These are phyloP conservation scores for Barnettozyma vustinii DNA, from an alignment of 805 yeast genomes.

Conservation along the genomic window DNA sequence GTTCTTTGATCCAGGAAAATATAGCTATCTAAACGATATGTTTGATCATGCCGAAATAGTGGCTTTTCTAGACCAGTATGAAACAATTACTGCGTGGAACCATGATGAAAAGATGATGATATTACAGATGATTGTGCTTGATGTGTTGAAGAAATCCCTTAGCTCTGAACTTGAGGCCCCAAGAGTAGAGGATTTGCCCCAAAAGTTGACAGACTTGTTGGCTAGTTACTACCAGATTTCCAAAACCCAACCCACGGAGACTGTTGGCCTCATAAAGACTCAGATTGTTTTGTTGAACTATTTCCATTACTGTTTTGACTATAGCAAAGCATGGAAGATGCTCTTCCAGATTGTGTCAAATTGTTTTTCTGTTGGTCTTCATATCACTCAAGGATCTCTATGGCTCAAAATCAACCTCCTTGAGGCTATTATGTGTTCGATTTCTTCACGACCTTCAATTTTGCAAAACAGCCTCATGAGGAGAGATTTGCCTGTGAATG, in stretches of 20 bases:
- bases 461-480: conserved; percentile 10
- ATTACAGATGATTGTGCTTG: conserved; percentile 16
- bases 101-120: conserved; percentile 21
- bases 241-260: conserved; percentile 15
- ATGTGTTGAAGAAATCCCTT: conserved; percentile 14
- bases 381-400: conserved; percentile 14
- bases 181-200: not conserved
- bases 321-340: conserved; percentile 21
- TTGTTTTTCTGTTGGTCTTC: conserved; percentile 18
- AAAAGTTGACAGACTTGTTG: conserved; percentile 4
- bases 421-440: conserved; percentile 17
- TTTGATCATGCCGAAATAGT: conserved; percentile 12
- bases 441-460: conserved; percentile 18
- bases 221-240: conserved; percentile 17
- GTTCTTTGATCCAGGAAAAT: conserved; percentile 13
- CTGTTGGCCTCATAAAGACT: conserved; percentile 13
- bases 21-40: conserved; percentile 14
- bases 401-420: conserved; percentile 19
- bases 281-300: conserved; percentile 18
- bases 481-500: not conserved
- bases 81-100: conserved; percentile 5
- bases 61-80: conserved; percentile 11
- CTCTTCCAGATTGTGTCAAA: conserved; percentile 20
- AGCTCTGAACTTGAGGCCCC: conserved; percentile 1
- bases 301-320: conserved; percentile 15